phyloP scores from a whole-genome alignment of 2,329 filamentous ascomycete species.

The Geoglossum cookeanum region DNA sequence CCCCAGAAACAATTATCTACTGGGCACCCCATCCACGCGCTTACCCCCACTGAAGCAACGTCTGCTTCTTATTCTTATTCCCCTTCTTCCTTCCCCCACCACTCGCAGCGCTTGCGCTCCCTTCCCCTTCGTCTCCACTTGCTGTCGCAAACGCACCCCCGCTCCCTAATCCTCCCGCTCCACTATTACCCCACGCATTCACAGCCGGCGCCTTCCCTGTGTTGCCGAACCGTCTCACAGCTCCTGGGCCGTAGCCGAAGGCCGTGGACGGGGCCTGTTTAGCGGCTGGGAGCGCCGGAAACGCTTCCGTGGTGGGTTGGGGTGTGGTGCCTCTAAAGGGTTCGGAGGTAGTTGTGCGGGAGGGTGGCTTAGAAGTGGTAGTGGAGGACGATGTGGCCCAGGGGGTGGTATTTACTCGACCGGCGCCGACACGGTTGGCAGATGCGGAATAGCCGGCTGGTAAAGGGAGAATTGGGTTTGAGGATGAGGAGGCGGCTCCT shows the following conservation, averaged over 20 bases:
- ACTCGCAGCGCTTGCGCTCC: background rate
- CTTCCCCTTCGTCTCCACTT: background rate
- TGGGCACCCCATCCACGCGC: too few species aligned
- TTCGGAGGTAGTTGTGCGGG: background rate
- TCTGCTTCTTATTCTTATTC: conserved; percentile 20
- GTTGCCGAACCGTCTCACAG: conserved; percentile 22
- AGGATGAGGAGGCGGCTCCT: conserved; percentile 17
- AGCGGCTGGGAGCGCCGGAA: conserved; percentile 66
- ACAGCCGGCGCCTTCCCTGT: conserved; percentile 17
- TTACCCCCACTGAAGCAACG: conserved; percentile 22
- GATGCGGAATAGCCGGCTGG: background rate
- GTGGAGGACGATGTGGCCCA: conserved; percentile 16
- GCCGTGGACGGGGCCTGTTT: conserved; percentile 44
- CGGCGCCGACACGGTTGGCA: conserved; percentile 9
- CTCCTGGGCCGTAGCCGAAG: conserved; percentile 26
- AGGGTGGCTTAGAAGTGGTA: conserved; percentile 10
- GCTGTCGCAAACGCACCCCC: conserved; percentile 3
- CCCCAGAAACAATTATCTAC: too few species aligned
- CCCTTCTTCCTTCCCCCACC: conserved; percentile 9
- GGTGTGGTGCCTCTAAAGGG: background rate
- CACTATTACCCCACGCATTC: conserved; percentile 5
- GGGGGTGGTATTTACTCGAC: conserved; percentile 15
- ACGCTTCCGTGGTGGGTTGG: conserved; percentile 34
- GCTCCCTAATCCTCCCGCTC: conserved; percentile 6
- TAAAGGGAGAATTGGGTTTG: conserved; percentile 14